Evolutionary conservation across 2,329 filamentous ascomycete species (phyloP).

Genomic region (Triangularia setosa): DNA sequence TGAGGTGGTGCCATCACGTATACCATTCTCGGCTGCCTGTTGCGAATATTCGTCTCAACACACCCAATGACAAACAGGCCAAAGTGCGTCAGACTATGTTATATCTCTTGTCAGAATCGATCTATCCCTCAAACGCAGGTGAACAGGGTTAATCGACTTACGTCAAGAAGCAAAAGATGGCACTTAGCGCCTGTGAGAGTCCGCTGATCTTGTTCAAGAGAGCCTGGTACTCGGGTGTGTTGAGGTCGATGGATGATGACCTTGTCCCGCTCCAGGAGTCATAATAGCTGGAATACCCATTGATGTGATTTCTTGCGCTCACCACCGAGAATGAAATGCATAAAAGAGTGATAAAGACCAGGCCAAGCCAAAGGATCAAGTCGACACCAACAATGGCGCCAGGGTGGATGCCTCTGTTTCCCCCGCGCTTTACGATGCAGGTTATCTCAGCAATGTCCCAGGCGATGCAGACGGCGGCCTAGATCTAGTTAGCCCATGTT

Average conservation of each 20-base stretch:
- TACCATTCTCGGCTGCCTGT: slow-evolving; percentile 5
- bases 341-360: background rate
- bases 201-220: background rate
- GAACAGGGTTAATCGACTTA: background rate
- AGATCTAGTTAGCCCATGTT: background rate
- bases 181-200: background rate
- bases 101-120: background rate
- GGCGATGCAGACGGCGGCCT: background rate
- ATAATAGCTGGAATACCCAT: background rate
- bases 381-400: slow-evolving; percentile 27
- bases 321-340: background rate
- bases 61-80: slow-evolving; percentile 16
- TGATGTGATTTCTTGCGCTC: background rate
- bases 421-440: slow-evolving; percentile 11
- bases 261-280: background rate
- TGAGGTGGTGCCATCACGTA: slow-evolving; percentile 1
- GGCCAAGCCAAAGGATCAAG: slow-evolving; percentile 15
- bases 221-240: background rate
- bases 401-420: slow-evolving; percentile 28
- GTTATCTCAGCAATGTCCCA: slow-evolving; percentile 14
- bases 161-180: background rate
- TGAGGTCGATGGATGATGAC: background rate
- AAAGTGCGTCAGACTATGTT: slow-evolving; percentile 13
- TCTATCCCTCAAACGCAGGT: background rate
- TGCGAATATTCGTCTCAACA: slow-evolving; percentile 11